phyloP scores from a whole-genome alignment of 2,329 filamentous ascomycete species.

The Rasamsonia emersonii region DNA sequence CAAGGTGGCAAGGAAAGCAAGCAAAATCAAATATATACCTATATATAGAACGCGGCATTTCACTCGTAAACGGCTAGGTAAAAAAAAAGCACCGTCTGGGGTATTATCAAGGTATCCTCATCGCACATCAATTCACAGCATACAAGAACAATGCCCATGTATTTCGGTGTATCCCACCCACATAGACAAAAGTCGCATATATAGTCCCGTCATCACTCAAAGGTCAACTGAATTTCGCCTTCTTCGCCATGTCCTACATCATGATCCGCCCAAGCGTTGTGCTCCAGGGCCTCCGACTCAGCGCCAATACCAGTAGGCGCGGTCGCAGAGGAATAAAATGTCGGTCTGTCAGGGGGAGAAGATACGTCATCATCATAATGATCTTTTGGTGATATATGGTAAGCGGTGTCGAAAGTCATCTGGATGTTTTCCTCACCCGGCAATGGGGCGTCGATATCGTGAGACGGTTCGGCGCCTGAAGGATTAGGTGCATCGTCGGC shows the following conservation, averaged over 20 bases:
- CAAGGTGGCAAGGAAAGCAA: no score
- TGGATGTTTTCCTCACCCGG: constrained; percentile 38
- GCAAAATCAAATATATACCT: no score
- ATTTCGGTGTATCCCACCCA: no score
- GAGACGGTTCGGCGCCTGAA: constrained; percentile 8
- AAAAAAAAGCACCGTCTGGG: no score
- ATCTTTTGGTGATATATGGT: constrained; percentile 31
- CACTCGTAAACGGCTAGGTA: no score
- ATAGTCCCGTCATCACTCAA: no score
- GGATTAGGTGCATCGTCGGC: constrained; percentile 22
- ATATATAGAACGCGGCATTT: no score
- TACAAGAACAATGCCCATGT: no score
- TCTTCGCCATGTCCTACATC: constrained; percentile 62
- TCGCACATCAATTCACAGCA: no score
- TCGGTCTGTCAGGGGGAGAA: constrained; percentile 14
- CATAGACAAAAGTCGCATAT: no score
- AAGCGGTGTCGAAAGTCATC: constrained; percentile 65
- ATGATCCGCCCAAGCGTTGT: constrained; percentile 63
- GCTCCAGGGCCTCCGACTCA: constrained; percentile 20
- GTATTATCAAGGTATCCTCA: no score
- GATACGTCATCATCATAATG: constrained; percentile 8
- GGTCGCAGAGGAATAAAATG: constrained; percentile 23
- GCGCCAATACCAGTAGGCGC: constrained; percentile 21
- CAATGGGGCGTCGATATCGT: constrained; percentile 4
- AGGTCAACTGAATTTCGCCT: constrained; percentile 72